phyloP scores from a whole-genome alignment of 2,329 filamentous ascomycete species.

The Dactylonectria estremocensis region DNA sequence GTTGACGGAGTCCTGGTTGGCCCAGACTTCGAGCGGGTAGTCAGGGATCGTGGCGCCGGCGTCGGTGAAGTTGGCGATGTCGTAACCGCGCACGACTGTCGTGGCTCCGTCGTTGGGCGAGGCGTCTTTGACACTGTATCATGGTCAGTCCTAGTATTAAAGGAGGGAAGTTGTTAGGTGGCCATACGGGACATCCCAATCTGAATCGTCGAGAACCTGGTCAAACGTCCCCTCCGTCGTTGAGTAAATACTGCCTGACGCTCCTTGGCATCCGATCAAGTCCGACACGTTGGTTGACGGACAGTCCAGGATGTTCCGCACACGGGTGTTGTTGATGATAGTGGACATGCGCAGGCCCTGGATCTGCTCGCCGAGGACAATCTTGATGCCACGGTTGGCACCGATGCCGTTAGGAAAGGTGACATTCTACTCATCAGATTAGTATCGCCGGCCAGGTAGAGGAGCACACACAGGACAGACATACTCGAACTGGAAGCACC shows the following conservation, averaged over 20 bases:
- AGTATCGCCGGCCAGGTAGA: neutral
- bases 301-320: conserved; percentile 26
- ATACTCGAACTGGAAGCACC: conserved; percentile 18
- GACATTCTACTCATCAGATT: conserved; percentile 12
- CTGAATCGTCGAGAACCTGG: conserved; percentile 19
- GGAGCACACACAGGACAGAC: neutral
- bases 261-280: conserved; percentile 27
- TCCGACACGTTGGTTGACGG: conserved; percentile 19
- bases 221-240: conserved; percentile 11
- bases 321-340: conserved; percentile 29
- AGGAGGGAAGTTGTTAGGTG: no score
- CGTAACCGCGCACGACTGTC: conserved; percentile 25
- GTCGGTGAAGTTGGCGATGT: conserved; percentile 26
- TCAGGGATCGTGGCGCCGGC: conserved; percentile 10
- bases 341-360: conserved; percentile 27
- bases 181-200: conserved; percentile 26
- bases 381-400: conserved; percentile 29
- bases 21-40: conserved; percentile 27
- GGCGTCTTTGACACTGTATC: conserved; percentile 7
- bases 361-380: conserved; percentile 23
- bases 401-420: conserved; percentile 32
- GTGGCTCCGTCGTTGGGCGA: conserved; percentile 22
- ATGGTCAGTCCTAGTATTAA: no score
- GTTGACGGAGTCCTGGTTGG: conserved; percentile 24
- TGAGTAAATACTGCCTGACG: conserved; percentile 28